phyloP scores from a whole-genome alignment of 306 rosid genomes.

The Citrullus amarus region DNA sequence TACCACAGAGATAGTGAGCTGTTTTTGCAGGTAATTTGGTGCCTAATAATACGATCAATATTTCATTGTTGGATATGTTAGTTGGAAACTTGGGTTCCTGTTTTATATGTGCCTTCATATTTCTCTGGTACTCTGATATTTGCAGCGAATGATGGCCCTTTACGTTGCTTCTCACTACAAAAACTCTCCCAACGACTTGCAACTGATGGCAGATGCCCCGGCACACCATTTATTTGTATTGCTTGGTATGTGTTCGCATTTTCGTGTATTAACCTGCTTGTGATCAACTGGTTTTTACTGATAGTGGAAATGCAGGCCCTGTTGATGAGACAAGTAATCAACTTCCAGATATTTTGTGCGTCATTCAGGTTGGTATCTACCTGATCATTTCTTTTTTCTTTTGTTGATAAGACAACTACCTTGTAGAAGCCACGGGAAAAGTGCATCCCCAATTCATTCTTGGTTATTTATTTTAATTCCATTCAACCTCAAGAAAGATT shows the following conservation, averaged over 20 bases:
- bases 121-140: slow-evolving; percentile 15
- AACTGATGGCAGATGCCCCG: slow-evolving; percentile 96
- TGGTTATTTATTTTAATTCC: neutral
- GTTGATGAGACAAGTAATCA: slow-evolving; percentile 83
- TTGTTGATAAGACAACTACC: too few relatives aligned
- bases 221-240: slow-evolving; percentile 92
- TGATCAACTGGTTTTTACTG: slow-evolving; percentile 11
- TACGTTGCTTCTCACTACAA: slow-evolving; percentile 96
- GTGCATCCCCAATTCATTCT: too few relatives aligned
- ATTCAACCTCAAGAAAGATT: neutral
- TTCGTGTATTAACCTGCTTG: neutral
- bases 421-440: neutral
- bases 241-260: slow-evolving; percentile 54
- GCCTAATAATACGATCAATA: neutral
- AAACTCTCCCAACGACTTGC: slow-evolving; percentile 95
- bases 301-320: slow-evolving; percentile 52
- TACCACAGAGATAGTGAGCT: slow-evolving; percentile 86
- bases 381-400: neutral
- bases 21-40: slow-evolving; percentile 70
- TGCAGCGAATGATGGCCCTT: slow-evolving; percentile 96
- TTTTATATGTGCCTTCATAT: slow-evolving; percentile 14
- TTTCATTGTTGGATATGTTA: neutral
- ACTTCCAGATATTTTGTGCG: slow-evolving; percentile 97
- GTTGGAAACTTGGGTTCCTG: neutral
- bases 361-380: slow-evolving; percentile 63